Base-by-base conservation (phyloP, 805 yeast genomes). In the Saccharomyces jurei region DNA sequence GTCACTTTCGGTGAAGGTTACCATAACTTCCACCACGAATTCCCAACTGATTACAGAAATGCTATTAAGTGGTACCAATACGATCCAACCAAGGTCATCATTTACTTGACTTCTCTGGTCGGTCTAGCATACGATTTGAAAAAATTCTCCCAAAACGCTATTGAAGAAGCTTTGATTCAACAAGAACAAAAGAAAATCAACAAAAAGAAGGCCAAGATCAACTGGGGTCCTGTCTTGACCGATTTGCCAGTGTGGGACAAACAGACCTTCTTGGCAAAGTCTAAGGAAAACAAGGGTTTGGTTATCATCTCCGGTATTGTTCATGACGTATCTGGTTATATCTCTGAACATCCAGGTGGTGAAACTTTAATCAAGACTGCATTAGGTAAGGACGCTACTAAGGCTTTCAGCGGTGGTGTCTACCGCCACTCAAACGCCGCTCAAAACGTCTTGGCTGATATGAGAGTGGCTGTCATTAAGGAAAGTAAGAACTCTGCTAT, bases 1-100 rank as follows among this genome's bases (percentile, higher is more conserved):
- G 89, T 86, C 56, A 87, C 95, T 0, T 86, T 87, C 65, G 95
- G 95, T 71, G 95, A 87, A 74, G 95, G 95, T 59, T 86, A 87
- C 77, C 94, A 87, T 67, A 87, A 87, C 74, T 87, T 87, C 82
- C 95, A 87, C 71, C 95, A 87, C 70, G 95, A 87, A 76, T 87
- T 87, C 79, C 94, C 95, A 64, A 80, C 88, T 21, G 95, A 87
- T 74, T 87, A 87, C 79, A 82, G 95, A 80, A 87, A 87, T 68
- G 94, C 94, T 41, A 78, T 87, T 67, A 84, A 82, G 68, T 87
- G 94, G 94, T 87, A 83, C 76, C 92, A 87, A 77, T 87, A 82
- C 67, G 95, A 87, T 69, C 95, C 95, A 61, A 86, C 94, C 50
- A 87, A 87, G 73, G 64, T 81, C 50, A 63, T 78, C 52, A 86